These are phyloP conservation scores for Yamadazyma sp. DNA, from an alignment of 805 yeast genomes.

Conservation along the genomic window DNA sequence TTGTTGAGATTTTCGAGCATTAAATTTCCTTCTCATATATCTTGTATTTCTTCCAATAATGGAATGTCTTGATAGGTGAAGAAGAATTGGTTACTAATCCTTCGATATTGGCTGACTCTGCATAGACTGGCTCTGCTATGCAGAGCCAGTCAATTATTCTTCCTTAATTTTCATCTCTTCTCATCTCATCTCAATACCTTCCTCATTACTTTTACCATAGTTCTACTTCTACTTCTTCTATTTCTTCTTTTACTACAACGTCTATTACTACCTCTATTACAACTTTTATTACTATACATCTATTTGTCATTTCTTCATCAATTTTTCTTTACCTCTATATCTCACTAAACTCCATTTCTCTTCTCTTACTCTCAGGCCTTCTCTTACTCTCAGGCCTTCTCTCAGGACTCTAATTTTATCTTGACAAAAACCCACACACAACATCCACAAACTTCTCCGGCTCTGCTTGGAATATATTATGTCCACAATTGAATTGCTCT, in stretches of 20 bases:
- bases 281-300: too few relatives aligned
- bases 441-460: background rate
- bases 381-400: background rate
- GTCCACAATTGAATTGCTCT: constrained; percentile 28
- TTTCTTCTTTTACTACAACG: background rate
- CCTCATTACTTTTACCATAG: background rate
- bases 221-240: background rate
- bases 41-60: too few relatives aligned
- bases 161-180: too few relatives aligned
- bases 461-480: constrained; percentile 29
- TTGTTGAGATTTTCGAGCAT: background rate
- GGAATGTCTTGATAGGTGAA: too few relatives aligned
- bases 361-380: background rate
- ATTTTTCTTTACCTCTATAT: too few relatives aligned
- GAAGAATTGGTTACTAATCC: too few relatives aligned
- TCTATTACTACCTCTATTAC: too few relatives aligned
- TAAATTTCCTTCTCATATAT: background rate
- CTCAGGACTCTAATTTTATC: background rate
- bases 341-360: too few relatives aligned
- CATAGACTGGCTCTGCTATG: too few relatives aligned
- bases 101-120: too few relatives aligned
- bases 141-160: too few relatives aligned
- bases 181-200: background rate
- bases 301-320: too few relatives aligned
- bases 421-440: background rate